These are phyloP conservation scores for Antonospora locustae DNA, from an alignment of 371 early-diverging fungal genomes.

Conservation along the genomic window DNA sequence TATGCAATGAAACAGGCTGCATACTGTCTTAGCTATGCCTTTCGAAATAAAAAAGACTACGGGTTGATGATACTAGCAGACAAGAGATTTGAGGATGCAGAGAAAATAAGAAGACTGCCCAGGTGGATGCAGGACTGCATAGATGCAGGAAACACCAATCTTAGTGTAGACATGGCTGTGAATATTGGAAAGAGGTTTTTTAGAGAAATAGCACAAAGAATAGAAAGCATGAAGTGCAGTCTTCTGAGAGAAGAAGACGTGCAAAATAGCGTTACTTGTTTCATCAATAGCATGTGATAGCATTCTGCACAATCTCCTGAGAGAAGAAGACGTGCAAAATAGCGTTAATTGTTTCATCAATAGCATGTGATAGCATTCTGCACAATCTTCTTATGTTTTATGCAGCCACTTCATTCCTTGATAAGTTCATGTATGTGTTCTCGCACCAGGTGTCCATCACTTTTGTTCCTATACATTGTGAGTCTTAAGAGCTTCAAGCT, in stretches of 20 bases:
- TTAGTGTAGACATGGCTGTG: conserved; percentile 94
- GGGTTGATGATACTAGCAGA: conserved; percentile 98
- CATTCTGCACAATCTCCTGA: too few species aligned
- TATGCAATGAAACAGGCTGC: conserved; percentile 98
- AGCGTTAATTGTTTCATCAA: too few species aligned
- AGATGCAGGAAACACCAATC: conserved; percentile 70
- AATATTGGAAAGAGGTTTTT: conserved; percentile 77
- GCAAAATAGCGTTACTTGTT: too few species aligned
- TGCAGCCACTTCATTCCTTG: too few species aligned
- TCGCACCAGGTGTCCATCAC: too few species aligned
- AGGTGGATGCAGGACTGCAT: conserved; percentile 85
- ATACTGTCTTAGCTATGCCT: conserved; percentile 84
- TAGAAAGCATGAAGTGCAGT: conserved; percentile 8
- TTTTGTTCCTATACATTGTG: too few species aligned
- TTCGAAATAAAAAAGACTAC: conserved; percentile 93
- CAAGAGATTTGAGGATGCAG: conserved; percentile 77
- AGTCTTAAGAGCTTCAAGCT: too few species aligned
- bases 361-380: too few species aligned
- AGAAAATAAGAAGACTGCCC: conserved; percentile 85
- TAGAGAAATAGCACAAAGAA: conserved; percentile 74
- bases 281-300: too few species aligned
- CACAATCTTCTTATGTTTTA: too few species aligned
- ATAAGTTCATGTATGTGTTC: too few species aligned
- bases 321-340: too few species aligned
- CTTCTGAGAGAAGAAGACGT: conserved; percentile 13